Base-by-base conservation (phyloP, 768 basidiomycete genomes). In the Kwoniella sp. region DNA sequence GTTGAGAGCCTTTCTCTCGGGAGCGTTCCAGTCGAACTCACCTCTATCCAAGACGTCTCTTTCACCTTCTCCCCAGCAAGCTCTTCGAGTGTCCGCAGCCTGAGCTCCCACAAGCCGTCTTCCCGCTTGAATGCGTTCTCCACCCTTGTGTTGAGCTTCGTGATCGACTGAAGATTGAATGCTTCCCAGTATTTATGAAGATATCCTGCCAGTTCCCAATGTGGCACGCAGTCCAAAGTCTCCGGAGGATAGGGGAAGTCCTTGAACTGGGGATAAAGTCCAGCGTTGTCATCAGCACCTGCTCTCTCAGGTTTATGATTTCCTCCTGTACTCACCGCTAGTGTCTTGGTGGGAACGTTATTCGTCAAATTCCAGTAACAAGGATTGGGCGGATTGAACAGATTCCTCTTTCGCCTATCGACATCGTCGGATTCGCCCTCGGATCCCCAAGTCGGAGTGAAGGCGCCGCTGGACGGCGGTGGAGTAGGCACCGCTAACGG, bases 61-160 rank as follows among this genome's bases (percentile, higher is more conserved):
- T 41, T 62, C 22, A 53, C n/a, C 51, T 41, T 20, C 5, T 55
- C 47, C 13, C 20, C 22, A 11, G 20, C 22, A 22, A 37, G 37
- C 13, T 15, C 41, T 12, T 45, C 55, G 8, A 57, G 55, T 7
- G 5, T 56, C 17, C 56, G 28, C 11, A 65, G 31, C 22, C 5
- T 29, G 22, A 65, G 30, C 29, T 53, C 15, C 63, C 63, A 65
- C 25, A 9, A 13, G 9, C 54, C 54, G 31, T 30, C 29, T 8
- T 55, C 41, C 15, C 47, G 38, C 53, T 85, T 85, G 61, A 84
- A 81, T 31, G 83, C 73, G 12, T 70, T 76, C 58, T 85, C 84
- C 9, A 85, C 83, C 11, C 84, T 83, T 0, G 84, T 85, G 71
- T 83, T 83, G 72, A 83, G 85, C 2, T 81, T 79, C 1, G 80